These are phyloP conservation scores for Tulasnella sp. DNA, from an alignment of 768 basidiomycete species.

Conservation along the genomic window DNA sequence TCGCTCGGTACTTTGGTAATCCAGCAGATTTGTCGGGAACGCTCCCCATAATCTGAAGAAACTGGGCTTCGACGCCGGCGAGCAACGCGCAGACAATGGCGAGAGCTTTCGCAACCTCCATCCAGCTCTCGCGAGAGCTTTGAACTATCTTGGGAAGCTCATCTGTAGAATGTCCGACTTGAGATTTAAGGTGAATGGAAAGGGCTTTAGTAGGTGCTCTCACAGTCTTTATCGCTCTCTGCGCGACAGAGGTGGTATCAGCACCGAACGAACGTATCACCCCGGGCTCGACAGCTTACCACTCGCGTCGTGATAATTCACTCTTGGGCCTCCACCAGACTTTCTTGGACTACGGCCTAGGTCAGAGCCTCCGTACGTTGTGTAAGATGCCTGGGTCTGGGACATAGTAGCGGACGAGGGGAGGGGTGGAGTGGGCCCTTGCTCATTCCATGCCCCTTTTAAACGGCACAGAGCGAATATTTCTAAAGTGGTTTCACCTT, in stretches of 20 bases:
- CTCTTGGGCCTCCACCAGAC: background rate
- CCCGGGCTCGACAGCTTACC: too few relatives aligned
- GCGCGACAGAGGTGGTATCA: background rate
- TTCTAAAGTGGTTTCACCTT: background rate
- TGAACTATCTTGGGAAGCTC: background rate
- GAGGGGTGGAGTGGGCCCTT: background rate
- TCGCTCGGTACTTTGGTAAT: background rate
- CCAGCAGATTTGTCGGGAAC: background rate
- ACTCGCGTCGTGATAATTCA: background rate
- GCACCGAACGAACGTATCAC: too few relatives aligned
- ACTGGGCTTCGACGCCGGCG: background rate
- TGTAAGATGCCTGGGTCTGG: background rate
- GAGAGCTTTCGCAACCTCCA: background rate
- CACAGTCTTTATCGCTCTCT: background rate
- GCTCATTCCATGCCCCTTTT: background rate
- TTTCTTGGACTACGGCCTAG: background rate
- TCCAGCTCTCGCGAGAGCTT: background rate
- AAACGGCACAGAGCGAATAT: background rate
- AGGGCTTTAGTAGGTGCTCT: background rate
- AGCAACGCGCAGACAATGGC: background rate
- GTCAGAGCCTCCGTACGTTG: background rate
- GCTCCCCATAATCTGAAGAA: background rate
- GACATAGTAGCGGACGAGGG: too few relatives aligned
- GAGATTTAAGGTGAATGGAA: background rate
- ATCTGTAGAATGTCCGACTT: background rate